Conservation (phyloP, 208 protist genomes). For the Wallacemonas sp. region DNA sequence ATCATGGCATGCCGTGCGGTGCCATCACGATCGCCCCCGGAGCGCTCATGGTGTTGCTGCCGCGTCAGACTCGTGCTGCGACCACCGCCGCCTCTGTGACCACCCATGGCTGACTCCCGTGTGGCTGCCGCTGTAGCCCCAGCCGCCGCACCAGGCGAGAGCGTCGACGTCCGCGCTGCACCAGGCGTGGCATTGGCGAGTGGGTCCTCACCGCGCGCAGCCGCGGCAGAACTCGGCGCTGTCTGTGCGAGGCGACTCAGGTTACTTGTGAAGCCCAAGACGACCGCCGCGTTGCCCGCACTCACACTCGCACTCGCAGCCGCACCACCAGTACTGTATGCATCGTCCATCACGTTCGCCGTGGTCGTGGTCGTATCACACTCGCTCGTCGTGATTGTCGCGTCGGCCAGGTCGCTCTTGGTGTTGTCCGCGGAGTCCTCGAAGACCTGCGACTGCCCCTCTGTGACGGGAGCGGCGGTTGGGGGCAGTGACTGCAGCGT, state of each 20-base stretch:
- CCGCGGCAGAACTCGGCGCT: neutral
- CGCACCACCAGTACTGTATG: neutral
- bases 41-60: neutral
- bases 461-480: too few relatives aligned
- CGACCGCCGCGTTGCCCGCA: neutral
- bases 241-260: neutral
- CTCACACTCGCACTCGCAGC: neutral
- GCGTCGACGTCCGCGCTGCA: neutral
- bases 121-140: too few relatives aligned
- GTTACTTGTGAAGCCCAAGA: slow-evolving; percentile 8
- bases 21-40: neutral
- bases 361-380: too few relatives aligned
- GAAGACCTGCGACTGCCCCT: too few relatives aligned
- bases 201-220: neutral
- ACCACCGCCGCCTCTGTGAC: too few relatives aligned
- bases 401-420: neutral
- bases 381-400: too few relatives aligned
- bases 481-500: neutral
- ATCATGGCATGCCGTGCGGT: neutral
- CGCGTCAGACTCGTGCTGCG: too few relatives aligned
- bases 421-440: too few relatives aligned
- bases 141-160: too few relatives aligned
- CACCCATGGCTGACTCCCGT: too few relatives aligned
- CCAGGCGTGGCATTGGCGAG: neutral
- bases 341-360: too few relatives aligned